phyloP scores from a whole-genome alignment of 2,329 filamentous ascomycete genomes.

The Coleophoma eucalyptorum region DNA sequence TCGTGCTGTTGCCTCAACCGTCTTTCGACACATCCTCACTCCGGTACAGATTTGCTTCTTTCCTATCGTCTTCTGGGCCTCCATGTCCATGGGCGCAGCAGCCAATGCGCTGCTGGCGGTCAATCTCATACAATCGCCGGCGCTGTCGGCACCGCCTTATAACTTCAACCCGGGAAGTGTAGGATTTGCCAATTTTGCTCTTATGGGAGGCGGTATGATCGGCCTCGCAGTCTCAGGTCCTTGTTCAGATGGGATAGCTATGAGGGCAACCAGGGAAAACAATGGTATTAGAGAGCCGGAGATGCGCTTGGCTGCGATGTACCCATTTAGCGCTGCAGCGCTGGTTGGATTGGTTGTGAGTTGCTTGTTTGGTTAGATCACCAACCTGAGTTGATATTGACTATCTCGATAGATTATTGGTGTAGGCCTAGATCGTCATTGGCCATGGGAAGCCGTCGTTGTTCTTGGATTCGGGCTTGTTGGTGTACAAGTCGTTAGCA shows the following conservation, averaged over 20 bases:
- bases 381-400: no score
- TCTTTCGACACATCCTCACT: conserved; percentile 30
- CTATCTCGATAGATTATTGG: no score
- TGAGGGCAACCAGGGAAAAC: conserved; percentile 32
- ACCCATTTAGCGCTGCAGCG: conserved; percentile 38
- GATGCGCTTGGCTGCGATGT: conserved; percentile 39
- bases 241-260: conserved; percentile 37
- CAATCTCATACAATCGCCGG: conserved; percentile 45
- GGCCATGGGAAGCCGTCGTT: conserved; percentile 51
- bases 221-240: conserved; percentile 38
- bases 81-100: conserved; percentile 29
- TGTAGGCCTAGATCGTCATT: conserved; percentile 45
- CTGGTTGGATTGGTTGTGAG: conserved; percentile 42
- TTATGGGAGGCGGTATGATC: conserved; percentile 36
- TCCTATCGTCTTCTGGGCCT: conserved; percentile 32
- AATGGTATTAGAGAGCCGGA: conserved; percentile 41
- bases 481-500: conserved; percentile 50
- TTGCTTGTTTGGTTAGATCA: no score
- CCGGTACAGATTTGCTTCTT: conserved; percentile 20
- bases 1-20: conserved; percentile 28
- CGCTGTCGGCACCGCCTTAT: conserved; percentile 41
- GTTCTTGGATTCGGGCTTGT: conserved; percentile 50
- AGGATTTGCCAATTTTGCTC: conserved; percentile 45
- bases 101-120: conserved; percentile 39
- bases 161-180: conserved; percentile 37